These are phyloP conservation scores for Naganishia antarctica DNA, from an alignment of 768 basidiomycete genomes.

Conservation along the genomic window DNA sequence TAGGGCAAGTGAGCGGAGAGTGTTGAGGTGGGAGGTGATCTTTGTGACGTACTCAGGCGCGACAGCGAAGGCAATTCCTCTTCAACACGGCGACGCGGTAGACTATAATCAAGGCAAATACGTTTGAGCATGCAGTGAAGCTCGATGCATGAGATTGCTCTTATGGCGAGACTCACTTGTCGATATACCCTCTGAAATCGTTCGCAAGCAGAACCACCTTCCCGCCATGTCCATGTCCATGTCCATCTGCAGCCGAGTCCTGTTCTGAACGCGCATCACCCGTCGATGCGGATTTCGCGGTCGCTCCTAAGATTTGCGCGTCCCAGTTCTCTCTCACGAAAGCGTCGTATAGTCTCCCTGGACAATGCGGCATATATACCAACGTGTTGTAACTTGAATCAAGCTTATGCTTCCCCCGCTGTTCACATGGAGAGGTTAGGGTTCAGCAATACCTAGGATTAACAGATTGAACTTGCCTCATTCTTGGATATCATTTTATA, in stretches of 20 bases:
- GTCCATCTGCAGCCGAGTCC: not conserved
- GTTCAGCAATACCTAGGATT: not conserved
- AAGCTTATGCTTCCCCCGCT: conserved; percentile 16
- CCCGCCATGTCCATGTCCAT: not conserved
- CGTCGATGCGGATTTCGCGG: no score
- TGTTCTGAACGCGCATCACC: no score
- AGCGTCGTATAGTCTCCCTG: conserved; percentile 15
- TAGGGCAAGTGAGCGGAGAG: not conserved
- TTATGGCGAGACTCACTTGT: conserved; percentile 11
- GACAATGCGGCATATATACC: conserved; percentile 17
- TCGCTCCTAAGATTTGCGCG: not conserved
- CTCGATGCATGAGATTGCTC: no score
- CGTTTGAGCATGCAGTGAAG: no score
- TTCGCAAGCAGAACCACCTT: conserved; percentile 8
- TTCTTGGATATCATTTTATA: conserved; percentile 11
- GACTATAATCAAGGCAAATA: not conserved
- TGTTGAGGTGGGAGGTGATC: not conserved
- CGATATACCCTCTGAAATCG: conserved; percentile 13
- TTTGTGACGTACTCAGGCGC: not conserved
- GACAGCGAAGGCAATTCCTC: conserved; percentile 3
- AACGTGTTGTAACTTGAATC: not conserved
- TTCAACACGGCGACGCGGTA: not conserved
- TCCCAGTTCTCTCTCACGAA: conserved; percentile 15
- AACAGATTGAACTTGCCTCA: not conserved
- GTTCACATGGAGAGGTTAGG: not conserved